Percentiles rank a stretch among this genome's conserved stretches.
Evolutionary conservation across 192 early-diverging fungal genomes (phyloP).

Genomic region (Linnemannia schmuckeri): DNA sequence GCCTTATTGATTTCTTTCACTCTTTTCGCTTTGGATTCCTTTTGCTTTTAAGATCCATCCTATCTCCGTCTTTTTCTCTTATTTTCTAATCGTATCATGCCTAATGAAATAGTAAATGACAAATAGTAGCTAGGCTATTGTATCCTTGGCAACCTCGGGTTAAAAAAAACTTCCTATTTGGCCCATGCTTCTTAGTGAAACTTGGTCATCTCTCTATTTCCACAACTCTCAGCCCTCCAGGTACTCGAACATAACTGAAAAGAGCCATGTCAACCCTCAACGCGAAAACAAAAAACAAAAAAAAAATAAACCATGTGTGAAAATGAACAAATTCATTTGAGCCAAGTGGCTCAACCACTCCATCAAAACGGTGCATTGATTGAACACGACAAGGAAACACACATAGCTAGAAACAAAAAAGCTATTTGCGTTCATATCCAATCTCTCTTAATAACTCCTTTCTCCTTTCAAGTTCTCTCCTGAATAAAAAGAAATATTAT

Average conservation of each 20-base stretch:
- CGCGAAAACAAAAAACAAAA: not conserved
- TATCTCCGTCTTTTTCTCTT: not conserved
- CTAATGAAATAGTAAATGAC: too few relatives aligned
- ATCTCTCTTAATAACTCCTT: not conserved
- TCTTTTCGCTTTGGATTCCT: not conserved
- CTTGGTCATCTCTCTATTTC: too few relatives aligned
- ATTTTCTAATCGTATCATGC: too few relatives aligned
- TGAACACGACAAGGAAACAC: not conserved
- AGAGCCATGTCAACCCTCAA: not conserved
- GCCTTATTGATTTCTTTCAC: not conserved
- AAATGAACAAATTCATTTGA: not conserved
- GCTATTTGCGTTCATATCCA: not conserved
- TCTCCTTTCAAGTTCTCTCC: conserved; percentile 1
- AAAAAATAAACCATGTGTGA: not conserved
- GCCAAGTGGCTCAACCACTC: conserved; percentile 1
- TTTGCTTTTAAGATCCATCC: conserved; percentile 1
- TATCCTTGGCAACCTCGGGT: too few relatives aligned
- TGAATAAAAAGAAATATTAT: not conserved
- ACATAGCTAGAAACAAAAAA: not conserved
- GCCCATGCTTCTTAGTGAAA: too few relatives aligned
- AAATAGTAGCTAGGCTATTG: too few relatives aligned
- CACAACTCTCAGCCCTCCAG: too few relatives aligned
- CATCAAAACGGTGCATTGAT: not conserved
- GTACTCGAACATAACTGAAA: not conserved
- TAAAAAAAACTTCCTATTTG: too few relatives aligned